Percentiles rank a stretch among this genome's conserved stretches.
phyloP scores from a whole-genome alignment of 495 filamentous ascomycete species.

The Xylaria bambusicola region DNA sequence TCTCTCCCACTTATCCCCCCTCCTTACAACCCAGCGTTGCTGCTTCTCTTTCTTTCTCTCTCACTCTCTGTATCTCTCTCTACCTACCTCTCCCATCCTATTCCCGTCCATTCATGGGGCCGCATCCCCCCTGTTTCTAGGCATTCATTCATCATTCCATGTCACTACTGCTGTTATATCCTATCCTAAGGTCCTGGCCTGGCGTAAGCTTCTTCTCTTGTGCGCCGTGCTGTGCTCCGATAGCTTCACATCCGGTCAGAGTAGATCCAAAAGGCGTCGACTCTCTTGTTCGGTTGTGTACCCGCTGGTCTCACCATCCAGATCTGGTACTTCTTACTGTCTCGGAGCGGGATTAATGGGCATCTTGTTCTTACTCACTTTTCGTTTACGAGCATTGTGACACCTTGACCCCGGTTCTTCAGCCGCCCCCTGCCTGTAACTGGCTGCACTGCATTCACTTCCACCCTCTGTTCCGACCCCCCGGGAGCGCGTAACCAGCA shows the following conservation, averaged over 20 bases:
- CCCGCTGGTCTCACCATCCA: background rate
- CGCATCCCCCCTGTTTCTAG: background rate
- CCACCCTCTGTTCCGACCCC: constrained; percentile 4
- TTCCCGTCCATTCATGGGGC: background rate
- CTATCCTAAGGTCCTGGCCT: background rate
- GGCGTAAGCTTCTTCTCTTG: background rate
- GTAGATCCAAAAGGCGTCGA: background rate
- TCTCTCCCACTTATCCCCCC: background rate
- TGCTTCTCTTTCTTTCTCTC: background rate
- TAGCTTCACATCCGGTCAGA: background rate
- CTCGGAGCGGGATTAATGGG: background rate
- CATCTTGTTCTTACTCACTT: background rate
- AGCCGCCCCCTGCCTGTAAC: background rate
- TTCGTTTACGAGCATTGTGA: constrained; percentile 21
- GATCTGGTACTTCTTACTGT: background rate
- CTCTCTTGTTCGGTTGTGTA: background rate
- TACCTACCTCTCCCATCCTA: background rate
- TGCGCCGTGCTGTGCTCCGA: background rate
- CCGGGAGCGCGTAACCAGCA: background rate
- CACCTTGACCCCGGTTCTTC: constrained; percentile 1
- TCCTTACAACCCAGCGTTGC: background rate
- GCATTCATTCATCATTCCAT: background rate
- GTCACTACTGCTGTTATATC: background rate
- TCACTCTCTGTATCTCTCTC: too few species aligned
- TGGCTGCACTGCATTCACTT: constrained; percentile 12